These are phyloP conservation scores for Medicago lupulina DNA, from an alignment of 306 rosid genomes.

Conservation along the genomic window DNA sequence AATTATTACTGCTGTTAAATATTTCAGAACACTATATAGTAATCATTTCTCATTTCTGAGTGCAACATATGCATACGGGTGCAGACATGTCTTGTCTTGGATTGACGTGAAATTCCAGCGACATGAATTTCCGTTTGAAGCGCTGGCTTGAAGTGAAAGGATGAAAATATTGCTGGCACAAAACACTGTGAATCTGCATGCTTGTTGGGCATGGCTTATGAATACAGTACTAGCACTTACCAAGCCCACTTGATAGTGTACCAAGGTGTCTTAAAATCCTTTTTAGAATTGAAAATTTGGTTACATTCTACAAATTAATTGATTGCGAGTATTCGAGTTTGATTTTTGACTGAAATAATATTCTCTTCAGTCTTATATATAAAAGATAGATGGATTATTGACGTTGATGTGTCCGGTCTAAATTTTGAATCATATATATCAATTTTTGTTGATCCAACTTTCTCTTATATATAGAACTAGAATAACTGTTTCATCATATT, in stretches of 20 bases:
- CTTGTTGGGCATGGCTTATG: constrained; percentile 58
- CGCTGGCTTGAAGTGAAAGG: constrained; percentile 35
- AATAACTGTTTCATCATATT: neutral
- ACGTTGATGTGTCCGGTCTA: too few relatives aligned
- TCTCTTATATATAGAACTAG: too few relatives aligned
- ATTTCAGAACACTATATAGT: constrained; percentile 9
- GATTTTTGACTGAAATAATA: neutral
- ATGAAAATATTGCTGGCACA: constrained; percentile 27
- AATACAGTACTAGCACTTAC: constrained; percentile 19
- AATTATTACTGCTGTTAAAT: constrained; percentile 32
- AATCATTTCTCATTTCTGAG: constrained; percentile 1
- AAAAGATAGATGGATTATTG: too few relatives aligned
- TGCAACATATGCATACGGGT: too few relatives aligned
- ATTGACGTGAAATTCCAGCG: constrained; percentile 49
- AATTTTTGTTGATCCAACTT: too few relatives aligned
- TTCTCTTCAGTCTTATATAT: too few relatives aligned
- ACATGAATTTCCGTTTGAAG: constrained; percentile 44
- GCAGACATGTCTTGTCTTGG: constrained; percentile 46
- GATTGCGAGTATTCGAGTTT: neutral
- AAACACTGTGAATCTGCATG: constrained; percentile 42
- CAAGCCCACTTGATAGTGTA: constrained; percentile 15
- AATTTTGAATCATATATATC: too few relatives aligned
- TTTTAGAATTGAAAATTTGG: constrained; percentile 27
- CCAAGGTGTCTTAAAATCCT: constrained; percentile 37
- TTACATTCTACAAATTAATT: neutral